These are phyloP conservation scores for Ogataea nitratoaversa DNA, from an alignment of 805 yeast species.

Conservation along the genomic window DNA sequence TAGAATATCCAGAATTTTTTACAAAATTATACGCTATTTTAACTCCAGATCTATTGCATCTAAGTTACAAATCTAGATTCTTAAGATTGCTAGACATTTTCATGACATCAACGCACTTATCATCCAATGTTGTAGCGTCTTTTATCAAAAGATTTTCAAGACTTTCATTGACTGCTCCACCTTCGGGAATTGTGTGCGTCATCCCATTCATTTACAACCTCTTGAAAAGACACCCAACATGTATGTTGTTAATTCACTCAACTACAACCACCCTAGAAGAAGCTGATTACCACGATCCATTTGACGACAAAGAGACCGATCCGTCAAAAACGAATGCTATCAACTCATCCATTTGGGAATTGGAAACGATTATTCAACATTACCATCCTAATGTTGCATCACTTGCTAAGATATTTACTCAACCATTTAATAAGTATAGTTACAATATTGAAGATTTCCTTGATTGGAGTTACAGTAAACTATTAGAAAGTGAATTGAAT, in stretches of 20 bases:
- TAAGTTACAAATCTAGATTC: slow-evolving; percentile 80
- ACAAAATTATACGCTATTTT: slow-evolving; percentile 75
- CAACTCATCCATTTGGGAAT: slow-evolving; percentile 88
- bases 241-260: slow-evolving; percentile 83
- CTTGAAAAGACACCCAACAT: slow-evolving; percentile 86
- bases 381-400: slow-evolving; percentile 96
- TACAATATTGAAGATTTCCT: slow-evolving; percentile 92
- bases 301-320: slow-evolving; percentile 55
- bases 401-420: slow-evolving; percentile 79
- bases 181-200: slow-evolving; percentile 81
- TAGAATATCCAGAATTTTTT: slow-evolving; percentile 91
- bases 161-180: slow-evolving; percentile 71
- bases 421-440: slow-evolving; percentile 82
- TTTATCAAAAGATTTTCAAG: slow-evolving; percentile 82
- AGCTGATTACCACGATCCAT: slow-evolving; percentile 54
- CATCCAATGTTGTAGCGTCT: slow-evolving; percentile 80
- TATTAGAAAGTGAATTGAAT: slow-evolving; percentile 57
- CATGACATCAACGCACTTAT: slow-evolving; percentile 80
- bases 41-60: slow-evolving; percentile 70
- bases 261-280: slow-evolving; percentile 32
- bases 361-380: slow-evolving; percentile 68
- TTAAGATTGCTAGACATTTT: slow-evolving; percentile 83
- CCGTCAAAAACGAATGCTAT: slow-evolving; percentile 80
- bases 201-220: slow-evolving; percentile 91
- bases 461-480: slow-evolving; percentile 78